Evolutionary conservation across 2,329 filamentous ascomycete genomes (phyloP).

Genomic region (Chalara sp.): DNA sequence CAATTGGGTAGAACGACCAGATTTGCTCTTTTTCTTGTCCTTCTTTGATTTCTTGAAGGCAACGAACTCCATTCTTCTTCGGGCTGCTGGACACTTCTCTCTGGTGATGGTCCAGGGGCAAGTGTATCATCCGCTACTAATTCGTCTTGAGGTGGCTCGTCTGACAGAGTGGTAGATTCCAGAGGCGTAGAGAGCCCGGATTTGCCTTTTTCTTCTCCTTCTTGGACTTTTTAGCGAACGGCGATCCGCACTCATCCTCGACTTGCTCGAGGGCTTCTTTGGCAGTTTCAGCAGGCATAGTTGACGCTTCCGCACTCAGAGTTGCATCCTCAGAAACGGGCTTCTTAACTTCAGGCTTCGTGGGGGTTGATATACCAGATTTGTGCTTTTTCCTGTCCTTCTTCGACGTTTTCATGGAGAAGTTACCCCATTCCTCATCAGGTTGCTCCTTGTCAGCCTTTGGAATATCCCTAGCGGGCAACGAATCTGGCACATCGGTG

Average conservation of each 20-base stretch:
- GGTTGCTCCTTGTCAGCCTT: neutral
- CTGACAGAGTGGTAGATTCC: neutral
- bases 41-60: conserved; percentile 14
- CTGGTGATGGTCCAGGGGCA: neutral
- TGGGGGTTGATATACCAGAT: conserved; percentile 11
- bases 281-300: too few species aligned
- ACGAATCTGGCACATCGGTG: too few species aligned
- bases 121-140: too few species aligned
- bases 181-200: conserved; percentile 11
- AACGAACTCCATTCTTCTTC: neutral
- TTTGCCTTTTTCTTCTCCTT: conserved; percentile 19
- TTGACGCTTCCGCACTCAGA: too few species aligned
- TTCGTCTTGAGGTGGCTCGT: too few species aligned
- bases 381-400: conserved; percentile 18
- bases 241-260: conserved; percentile 8
- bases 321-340: too few species aligned
- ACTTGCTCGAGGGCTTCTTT: too few species aligned
- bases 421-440: conserved; percentile 11
- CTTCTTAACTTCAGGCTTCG: neutral
- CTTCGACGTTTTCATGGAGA: conserved; percentile 11
- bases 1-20: neutral
- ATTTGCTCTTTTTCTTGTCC: conserved; percentile 16
- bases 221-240: conserved; percentile 11
- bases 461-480: too few species aligned
- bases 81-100: neutral